Evolutionary conservation across 129 eudicot genomes (phyloP).

Genomic region (Deinandra increscens): DNA sequence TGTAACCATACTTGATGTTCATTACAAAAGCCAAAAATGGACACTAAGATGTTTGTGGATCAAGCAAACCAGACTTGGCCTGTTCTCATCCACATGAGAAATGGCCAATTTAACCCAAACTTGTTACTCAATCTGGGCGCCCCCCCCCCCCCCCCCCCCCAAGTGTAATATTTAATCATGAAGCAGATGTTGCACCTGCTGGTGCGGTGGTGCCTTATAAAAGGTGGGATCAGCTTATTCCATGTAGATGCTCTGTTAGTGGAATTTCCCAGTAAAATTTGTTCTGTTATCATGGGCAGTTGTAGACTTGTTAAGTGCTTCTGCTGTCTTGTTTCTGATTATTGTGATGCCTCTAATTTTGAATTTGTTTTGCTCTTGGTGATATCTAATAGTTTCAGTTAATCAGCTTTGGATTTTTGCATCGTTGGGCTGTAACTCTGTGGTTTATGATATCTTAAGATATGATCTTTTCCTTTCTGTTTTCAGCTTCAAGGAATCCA

Average conservation of each 20-base stretch:
- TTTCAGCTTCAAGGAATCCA: constrained; percentile 85
- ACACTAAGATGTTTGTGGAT: constrained; percentile 8
- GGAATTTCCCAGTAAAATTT: not conserved
- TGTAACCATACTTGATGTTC: not conserved
- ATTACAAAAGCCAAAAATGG: not conserved
- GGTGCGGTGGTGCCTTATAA: constrained; percentile 1
- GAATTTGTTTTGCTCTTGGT: not conserved
- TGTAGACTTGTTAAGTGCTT: not conserved
- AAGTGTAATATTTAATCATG: not conserved
- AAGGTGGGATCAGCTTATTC: constrained; percentile 10
- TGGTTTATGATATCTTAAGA: not conserved
- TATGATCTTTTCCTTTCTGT: constrained; percentile 11
- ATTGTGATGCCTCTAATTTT: not conserved
- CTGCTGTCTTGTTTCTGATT: not conserved
- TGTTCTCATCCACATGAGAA: not conserved
- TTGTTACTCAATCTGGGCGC: not conserved
- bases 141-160: not conserved
- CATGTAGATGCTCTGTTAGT: constrained; percentile 9
- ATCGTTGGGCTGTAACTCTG: constrained; percentile 11
- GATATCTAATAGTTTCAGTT: constrained; percentile 9
- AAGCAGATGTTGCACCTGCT: not conserved
- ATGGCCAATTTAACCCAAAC: not conserved
- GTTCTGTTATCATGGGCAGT: not conserved
- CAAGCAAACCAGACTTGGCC: not conserved
- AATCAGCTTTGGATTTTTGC: not conserved